Base-by-base conservation (phyloP, 192 early-diverging fungal genomes). In the Globomyces pollinis-pini region DNA sequence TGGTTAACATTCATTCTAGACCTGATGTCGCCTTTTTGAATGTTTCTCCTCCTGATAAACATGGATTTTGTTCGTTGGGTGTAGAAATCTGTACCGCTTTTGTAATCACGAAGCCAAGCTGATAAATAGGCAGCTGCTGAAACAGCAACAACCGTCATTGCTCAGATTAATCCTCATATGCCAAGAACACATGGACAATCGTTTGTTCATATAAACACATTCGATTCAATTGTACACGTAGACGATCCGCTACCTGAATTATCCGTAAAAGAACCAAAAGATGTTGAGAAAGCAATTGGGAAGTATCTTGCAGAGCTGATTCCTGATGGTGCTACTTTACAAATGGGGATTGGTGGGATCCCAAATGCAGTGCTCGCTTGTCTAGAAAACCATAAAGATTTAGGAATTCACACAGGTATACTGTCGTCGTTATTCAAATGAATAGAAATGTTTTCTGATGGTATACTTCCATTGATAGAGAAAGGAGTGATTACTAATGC, bases 371-470 rank as follows among this genome's bases (percentile, higher is more conserved):
- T 78, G 6, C 59, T 78, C n/a, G 61, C 36, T 15, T 55, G 61
- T 16, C 59, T 78, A 11, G 64, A 49, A 23, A 20, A 61, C 45
- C 77, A 79, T 57, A 71, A 71, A 58, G 45, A 71, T 43, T 66
- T 79, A 18, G 77, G 77, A n/a, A 65, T 79, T 23, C 77, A 79
- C 50, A 79, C 77, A 20, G n/a, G n/a, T n/a, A n/a, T n/a, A n/a
- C n/a, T n/a, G n/a, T 55, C 11, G 20, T 31, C 2, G 12, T 35
- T 13, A 30, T 62, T 32, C 52, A 13, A 16, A 39, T 16, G n/a
- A n/a, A n/a, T n/a, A n/a, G 58, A 74, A 60, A 79, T 79, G 77
- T 73, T 79, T 38, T 64, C 60, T 42, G 77, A 79, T 53, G 74
- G 77, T 1, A 54, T 59, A 1, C 72, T 79, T 56, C 68, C 66